Base-by-base conservation (phyloP, 306 rosid genomes). In the Adenanthera pavonina region DNA sequence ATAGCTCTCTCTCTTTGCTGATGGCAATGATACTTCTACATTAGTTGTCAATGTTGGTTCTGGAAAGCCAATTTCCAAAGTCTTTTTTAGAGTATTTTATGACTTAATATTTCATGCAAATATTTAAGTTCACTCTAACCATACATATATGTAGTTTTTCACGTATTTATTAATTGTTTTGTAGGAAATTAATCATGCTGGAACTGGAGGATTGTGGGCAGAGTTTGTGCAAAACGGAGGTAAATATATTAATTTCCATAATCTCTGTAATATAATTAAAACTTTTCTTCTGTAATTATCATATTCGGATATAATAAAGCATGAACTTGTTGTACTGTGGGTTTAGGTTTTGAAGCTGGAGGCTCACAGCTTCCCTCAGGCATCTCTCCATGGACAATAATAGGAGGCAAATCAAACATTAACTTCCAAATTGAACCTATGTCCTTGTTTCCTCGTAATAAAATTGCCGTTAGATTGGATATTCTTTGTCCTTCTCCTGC, bases 141-240 rank as follows among this genome's bases (percentile, higher is more conserved):
- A 19, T 19, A 1, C 30, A 56, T 19, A 56, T 56, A 56, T n/a
- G 19, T 5, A 1, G 12, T 1, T 48, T 3, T 48, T 0, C 3
- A 48, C 11, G 3, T 48, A 48, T 12, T 3, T 2, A 56, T 56
- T 19, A n/a, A 20, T 1, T 57, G 10, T 19, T 57, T 9, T 57
- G 36, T 6, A 57, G 65, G 65, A 57, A 20, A 20, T 57, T 20
- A 57, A 57, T 57, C 65, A 57, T 9, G 65, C 65, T 57, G 65
- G 65, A 3, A 35, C 36, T 8, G 65, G 65, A 20, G 65, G 65
- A 57, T 57, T 57, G 65, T 57, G 65, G 65, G 65, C 65, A 20
- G 65, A 57, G 14, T 14, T 57, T 2, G 65, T 20, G 5, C 13
- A 34, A 0, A 57, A 57, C 34, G 7, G 65, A 20, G 65, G 65